Evolutionary conservation across 2,329 filamentous ascomycete genomes (phyloP).

Genomic region (Pezicula neosporulosa): DNA sequence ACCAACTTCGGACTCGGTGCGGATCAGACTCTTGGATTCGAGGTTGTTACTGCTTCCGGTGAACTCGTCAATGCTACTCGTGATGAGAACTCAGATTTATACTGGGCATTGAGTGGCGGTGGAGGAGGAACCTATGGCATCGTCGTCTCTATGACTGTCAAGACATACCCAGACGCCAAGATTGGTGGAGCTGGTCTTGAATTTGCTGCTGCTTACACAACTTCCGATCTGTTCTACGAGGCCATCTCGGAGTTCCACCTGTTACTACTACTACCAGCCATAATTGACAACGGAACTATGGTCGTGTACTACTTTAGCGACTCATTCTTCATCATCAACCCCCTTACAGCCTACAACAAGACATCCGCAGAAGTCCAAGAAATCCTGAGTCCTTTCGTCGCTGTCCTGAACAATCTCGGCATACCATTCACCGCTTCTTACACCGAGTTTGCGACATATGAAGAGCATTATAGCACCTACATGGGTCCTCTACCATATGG

Average conservation of each 20-base stretch:
- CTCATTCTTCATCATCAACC: constrained; percentile 41
- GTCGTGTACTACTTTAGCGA: constrained; percentile 44
- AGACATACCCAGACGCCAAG: constrained; percentile 39
- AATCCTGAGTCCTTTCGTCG: constrained; percentile 41
- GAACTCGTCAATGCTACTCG: constrained; percentile 45
- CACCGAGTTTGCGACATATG: constrained; percentile 17
- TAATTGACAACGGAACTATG: constrained; percentile 47
- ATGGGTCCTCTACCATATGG: constrained; percentile 27
- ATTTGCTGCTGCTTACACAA: constrained; percentile 40
- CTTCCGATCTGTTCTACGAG: constrained; percentile 47
- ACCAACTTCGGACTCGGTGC: constrained; percentile 53
- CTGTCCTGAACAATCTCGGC: constrained; percentile 34
- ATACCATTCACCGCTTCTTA: constrained; percentile 27
- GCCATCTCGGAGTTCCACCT: constrained; percentile 20
- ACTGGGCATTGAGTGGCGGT: constrained; percentile 58
- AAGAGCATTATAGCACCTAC: constrained; percentile 28
- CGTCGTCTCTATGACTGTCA: constrained; percentile 51
- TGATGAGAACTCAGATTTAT: constrained; percentile 50
- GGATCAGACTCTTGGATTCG: constrained; percentile 55
- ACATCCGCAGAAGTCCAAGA: constrained; percentile 36
- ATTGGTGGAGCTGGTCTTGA: constrained; percentile 36
- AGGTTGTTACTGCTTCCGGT: constrained; percentile 48
- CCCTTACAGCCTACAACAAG: constrained; percentile 45
- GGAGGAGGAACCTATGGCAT: constrained; percentile 54
- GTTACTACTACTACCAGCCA: constrained; percentile 39